These are phyloP conservation scores for Penicillium glabrum DNA, from an alignment of 2,329 filamentous ascomycete genomes.

Conservation along the genomic window DNA sequence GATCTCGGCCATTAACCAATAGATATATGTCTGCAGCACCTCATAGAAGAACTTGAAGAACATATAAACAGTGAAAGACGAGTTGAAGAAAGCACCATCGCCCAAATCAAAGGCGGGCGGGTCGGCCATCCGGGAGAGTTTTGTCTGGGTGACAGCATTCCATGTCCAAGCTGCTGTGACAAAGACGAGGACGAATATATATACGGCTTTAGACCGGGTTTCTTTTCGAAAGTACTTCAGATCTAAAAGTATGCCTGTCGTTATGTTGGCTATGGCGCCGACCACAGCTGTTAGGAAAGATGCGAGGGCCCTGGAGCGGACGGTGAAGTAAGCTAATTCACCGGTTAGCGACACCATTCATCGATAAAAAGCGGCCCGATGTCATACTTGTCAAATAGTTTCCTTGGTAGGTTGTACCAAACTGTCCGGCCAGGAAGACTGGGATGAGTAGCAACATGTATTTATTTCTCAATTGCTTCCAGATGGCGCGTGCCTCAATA, in stretches of 20 bases:
- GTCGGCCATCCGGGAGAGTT: slow-evolving; percentile 48
- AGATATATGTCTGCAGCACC: slow-evolving; percentile 53
- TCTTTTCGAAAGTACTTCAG: slow-evolving; percentile 43
- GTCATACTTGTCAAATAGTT: slow-evolving; percentile 49
- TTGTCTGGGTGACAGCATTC: slow-evolving; percentile 50
- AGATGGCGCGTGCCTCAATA: slow-evolving; percentile 41
- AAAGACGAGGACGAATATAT: slow-evolving; percentile 41
- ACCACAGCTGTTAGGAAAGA: slow-evolving; percentile 47
- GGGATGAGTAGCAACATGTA: slow-evolving; percentile 52
- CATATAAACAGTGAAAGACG: slow-evolving; percentile 50
- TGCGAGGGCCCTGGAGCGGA: slow-evolving; percentile 49
- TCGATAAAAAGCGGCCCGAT: neutral
- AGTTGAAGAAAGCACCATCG: slow-evolving; percentile 19
- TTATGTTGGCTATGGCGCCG: slow-evolving; percentile 41
- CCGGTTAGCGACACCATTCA: no score
- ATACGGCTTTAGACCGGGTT: slow-evolving; percentile 45
- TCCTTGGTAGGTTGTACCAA: slow-evolving; percentile 53
- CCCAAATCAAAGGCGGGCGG: slow-evolving; percentile 43
- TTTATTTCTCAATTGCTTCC: slow-evolving; percentile 42
- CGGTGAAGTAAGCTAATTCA: slow-evolving; percentile 48
- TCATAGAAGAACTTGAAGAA: slow-evolving; percentile 55
- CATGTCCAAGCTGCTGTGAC: slow-evolving; percentile 50
- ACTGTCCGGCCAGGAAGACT: slow-evolving; percentile 52
- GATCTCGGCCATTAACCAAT: slow-evolving; percentile 48
- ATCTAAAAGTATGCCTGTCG: slow-evolving; percentile 31